Base-by-base conservation (phyloP, 192 early-diverging fungal genomes). In the Coemansia sp. region DNA sequence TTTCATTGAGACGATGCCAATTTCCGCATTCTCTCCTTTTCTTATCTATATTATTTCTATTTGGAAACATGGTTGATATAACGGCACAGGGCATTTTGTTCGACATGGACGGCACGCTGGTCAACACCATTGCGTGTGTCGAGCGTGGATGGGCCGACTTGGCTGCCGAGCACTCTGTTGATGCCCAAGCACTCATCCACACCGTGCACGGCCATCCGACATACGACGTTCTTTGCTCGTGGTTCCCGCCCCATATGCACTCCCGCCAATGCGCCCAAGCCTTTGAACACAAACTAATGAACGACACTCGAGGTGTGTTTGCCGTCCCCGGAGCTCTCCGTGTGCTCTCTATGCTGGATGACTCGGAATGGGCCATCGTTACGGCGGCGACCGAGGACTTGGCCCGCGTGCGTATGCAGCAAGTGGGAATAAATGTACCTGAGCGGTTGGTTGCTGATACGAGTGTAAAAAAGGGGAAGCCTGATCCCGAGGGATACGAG, bases 71-170 rank as follows among this genome's bases (percentile, higher is more conserved):
- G 58, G 52, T 45, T 5, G 59, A 43, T 14, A 67, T 79, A 45
- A 56, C 41, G 43, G 60, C 76, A 23, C 58, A 63, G 37, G 76
- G 53, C 8, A 64, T 79, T 45, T 51, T 79, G 27, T 79, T 79
- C 41, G 76, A 79, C 54, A 70, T 79, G 69, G 76, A 79, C 37
- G 76, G 72, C 39, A 79, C 72, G 38, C 64, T 79, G 24, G 68
- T 79, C 23, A 65, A 78, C 52, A 78, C 75, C 10, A 55, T 62
- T 0, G 66, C 24, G 10, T 78, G 70, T 15, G 75, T 78, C 11
- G 75, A 78, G 39, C 54, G 60, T n/a, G 55, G 43, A 22, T 78
- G 75, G 75, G 66, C 70, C 12, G 2, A 11, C 4, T 39, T 69
- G 53, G 70, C 66, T 0, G 29, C 9, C 21, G n/a, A 69, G 19